Evolutionary conservation across 2,329 filamentous ascomycete genomes (phyloP).

Genomic region (Allantophomopsis lycopodina): DNA sequence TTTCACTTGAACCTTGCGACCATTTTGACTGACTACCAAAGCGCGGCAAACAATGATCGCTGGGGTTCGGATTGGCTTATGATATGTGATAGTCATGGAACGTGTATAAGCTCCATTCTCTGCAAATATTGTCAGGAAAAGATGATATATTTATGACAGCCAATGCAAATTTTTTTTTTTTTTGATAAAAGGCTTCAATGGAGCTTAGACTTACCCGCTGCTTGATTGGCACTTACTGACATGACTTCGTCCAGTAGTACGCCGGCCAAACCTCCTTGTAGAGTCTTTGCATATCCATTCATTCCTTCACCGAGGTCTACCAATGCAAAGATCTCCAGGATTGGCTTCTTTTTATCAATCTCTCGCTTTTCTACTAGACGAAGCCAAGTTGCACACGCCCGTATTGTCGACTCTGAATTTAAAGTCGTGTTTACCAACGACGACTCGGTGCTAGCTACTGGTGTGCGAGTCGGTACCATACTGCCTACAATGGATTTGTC

Average conservation of each 20-base stretch:
- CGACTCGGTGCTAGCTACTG: no score
- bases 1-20: conserved; percentile 12
- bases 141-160: neutral
- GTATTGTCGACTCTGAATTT: no score
- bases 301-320: conserved; percentile 13
- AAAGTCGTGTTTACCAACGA: no score
- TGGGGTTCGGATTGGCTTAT: conserved; percentile 12
- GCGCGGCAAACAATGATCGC: conserved; percentile 13
- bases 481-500: no score
- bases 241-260: conserved; percentile 18
- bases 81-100: conserved; percentile 13
- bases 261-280: conserved; percentile 15
- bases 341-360: no score
- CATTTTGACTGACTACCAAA: conserved; percentile 13
- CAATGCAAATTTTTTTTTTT: no score
- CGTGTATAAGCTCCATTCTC: conserved; percentile 14
- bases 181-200: no score
- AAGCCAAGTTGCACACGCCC: no score
- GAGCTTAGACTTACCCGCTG: conserved; percentile 8
- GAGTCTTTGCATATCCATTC: conserved; percentile 13
- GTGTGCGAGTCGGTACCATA: no score
- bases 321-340: neutral
- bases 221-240: conserved; percentile 15
- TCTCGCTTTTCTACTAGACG: no score
- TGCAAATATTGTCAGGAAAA: neutral